These are phyloP conservation scores for Oropetium thomaeum DNA, from an alignment of 176 grass and related monocot genomes.

Conservation along the genomic window DNA sequence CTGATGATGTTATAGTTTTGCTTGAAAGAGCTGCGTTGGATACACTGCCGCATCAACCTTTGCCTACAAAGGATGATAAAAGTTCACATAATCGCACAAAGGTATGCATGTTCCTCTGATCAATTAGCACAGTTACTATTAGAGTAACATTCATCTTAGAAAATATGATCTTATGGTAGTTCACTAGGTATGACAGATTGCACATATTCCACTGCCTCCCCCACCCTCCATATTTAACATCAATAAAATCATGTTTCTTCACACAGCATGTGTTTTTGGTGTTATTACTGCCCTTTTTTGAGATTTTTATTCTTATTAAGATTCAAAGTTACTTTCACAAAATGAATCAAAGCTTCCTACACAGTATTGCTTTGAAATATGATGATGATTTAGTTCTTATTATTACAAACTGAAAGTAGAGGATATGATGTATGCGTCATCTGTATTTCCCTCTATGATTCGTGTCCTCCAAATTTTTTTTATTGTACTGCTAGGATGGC, in stretches of 20 bases:
- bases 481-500: conserved; percentile 45
- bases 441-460: not conserved
- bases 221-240: not conserved
- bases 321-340: not conserved
- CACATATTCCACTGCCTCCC: too few species aligned
- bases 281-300: not conserved
- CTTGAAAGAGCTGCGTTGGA: conserved; percentile 82
- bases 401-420: not conserved
- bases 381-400: not conserved
- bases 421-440: not conserved
- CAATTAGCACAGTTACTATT: not conserved
- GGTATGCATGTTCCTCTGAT: conserved; percentile 31
- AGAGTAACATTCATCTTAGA: not conserved
- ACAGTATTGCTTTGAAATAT: conserved; percentile 1
- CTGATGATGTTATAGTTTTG: conserved; percentile 77
- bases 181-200: not conserved
- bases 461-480: conserved; percentile 6
- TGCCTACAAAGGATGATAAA: conserved; percentile 86
- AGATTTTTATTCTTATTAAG: conserved; percentile 2
- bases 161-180: conserved; percentile 23
- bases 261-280: not conserved
- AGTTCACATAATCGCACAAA: conserved; percentile 68
- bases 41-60: conserved; percentile 61
- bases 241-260: not conserved
- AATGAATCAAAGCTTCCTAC: not conserved